Conservation (phyloP, 78 protist species). For the Tieghemostelium lacteum region DNA sequence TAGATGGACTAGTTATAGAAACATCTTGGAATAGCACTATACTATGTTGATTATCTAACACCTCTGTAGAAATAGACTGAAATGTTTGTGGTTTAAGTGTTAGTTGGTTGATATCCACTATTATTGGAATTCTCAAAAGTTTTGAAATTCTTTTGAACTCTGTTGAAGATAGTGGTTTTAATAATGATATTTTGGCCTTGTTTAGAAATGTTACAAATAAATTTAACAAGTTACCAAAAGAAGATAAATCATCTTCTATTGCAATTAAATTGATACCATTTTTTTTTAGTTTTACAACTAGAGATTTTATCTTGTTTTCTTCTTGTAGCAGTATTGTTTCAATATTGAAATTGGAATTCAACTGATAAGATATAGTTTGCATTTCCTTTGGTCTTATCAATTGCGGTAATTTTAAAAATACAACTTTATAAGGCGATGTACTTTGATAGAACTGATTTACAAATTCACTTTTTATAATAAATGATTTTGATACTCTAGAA, state of each 20-base stretch:
- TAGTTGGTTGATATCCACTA: background rate
- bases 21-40: background rate
- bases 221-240: background rate
- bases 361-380: background rate
- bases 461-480: conserved; percentile 10
- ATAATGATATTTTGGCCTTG: conserved; percentile 57
- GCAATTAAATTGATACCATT: conserved; percentile 15
- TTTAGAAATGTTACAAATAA: conserved; percentile 13
- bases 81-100: background rate
- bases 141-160: background rate
- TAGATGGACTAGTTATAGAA: conserved; percentile 6
- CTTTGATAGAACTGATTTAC: background rate
- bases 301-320: conserved; percentile 22
- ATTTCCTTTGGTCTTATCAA: background rate
- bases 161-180: conserved; percentile 5
- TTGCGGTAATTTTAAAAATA: background rate
- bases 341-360: background rate
- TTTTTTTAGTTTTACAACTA: conserved; percentile 40
- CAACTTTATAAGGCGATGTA: background rate
- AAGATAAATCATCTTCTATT: conserved; percentile 11
- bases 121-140: background rate
- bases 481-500: background rate
- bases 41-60: background rate
- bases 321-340: background rate
- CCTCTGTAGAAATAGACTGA: background rate